A percentile compares a stretch with the other conserved stretches of the same genome.
These are phyloP conservation scores for Coemansia sp. DNA, from an alignment of 192 early-diverging fungal genomes.

Conservation along the genomic window DNA sequence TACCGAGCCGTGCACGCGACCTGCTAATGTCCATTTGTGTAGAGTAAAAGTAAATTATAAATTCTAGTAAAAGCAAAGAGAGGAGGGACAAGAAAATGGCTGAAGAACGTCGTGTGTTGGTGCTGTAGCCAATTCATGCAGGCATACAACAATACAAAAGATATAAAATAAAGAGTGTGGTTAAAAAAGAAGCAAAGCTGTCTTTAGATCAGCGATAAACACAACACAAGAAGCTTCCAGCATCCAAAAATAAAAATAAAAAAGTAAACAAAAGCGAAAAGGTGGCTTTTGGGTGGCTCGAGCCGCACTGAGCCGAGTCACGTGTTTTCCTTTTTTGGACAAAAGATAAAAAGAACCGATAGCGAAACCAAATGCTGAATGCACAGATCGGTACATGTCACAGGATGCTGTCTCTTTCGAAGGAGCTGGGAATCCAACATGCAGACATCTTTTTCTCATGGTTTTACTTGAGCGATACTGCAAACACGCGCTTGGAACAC, in stretches of 20 bases:
- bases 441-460: no score
- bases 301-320: neutral
- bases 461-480: no score
- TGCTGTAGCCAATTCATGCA: neutral
- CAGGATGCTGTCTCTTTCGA: neutral
- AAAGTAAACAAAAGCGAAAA: neutral
- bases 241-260: neutral
- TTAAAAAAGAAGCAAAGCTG: neutral
- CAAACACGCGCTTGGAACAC: no score
- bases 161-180: neutral
- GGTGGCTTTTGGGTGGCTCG: neutral
- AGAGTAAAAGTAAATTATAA: neutral
- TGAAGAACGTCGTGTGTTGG: no score
- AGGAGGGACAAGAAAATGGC: neutral
- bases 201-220: neutral
- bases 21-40: slow-evolving; percentile 41
- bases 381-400: neutral
- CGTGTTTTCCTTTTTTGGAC: neutral
- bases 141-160: neutral
- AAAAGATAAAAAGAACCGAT: no score
- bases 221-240: neutral
- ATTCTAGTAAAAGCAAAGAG: neutral
- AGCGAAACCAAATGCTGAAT: no score
- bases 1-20: slow-evolving; percentile 33
- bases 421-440: no score